Base-by-base conservation (phyloP, 1,284 basidiomycete species). In the Boletus mariae region DNA sequence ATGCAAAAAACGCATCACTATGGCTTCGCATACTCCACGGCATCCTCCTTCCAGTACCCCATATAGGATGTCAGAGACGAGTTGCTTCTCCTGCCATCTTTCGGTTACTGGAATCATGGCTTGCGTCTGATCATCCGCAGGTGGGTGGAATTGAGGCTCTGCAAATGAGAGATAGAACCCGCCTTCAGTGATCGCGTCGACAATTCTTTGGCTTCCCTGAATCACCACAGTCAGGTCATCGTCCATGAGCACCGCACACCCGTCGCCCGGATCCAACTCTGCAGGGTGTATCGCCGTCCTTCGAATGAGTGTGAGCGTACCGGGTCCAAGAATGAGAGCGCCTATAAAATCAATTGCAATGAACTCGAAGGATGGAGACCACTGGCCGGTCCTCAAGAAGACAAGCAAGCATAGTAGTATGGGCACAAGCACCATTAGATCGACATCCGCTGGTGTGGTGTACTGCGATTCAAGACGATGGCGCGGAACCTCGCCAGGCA, bases 171-270 rank as follows among this genome's bases (percentile, higher is more conserved):
- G 52, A 28, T 57, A 53, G 40, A 61, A 61, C 20, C 59, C 53
- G 13, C 61, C 57, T 44, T 59, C 59, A 1, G 53, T 57, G 47
- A 63, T n/a, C 5, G 59, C 59, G 4, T 61, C 59, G 7, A 61
- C 47, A 2, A 53, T 47, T 11, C 49, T 44, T 29, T 61, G 60
- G 15, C 53, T 59, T 1, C 59, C 59, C 9, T 49, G 52, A 40
- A 63, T 45, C 28, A 63, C 59, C 26, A 59, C 42, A 2, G 46
- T 50, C 9, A 59, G 34, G 15, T 61, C 49, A 26, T 63, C 59
- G 17, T 61, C 59, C 50, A 61, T 52, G 34, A 64, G 57, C 15
- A 62, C 57, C 2, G 49, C 57, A 26, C 49, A 64, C 25, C 59
- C 61, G 0, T 47, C 37, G 26, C 51, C 53, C 0, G 57, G 37